Percentiles rank a stretch among this genome's conserved stretches.
Evolutionary conservation across 1,284 basidiomycete genomes (phyloP).

Genomic region (Papiliotrema laurentii): DNA sequence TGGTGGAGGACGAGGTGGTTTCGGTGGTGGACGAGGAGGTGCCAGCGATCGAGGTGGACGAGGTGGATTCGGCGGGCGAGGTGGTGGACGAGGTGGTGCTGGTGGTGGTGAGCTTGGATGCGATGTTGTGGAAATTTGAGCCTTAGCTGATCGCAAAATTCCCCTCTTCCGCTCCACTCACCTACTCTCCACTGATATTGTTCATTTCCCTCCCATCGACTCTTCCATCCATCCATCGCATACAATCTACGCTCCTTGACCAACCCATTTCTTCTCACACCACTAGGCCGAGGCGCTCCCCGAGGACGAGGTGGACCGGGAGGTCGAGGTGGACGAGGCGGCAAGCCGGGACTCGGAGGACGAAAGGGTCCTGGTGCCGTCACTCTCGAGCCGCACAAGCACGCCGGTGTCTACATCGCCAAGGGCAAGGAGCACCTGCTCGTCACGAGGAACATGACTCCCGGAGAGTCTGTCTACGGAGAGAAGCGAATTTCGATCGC

Average conservation of each 20-base stretch:
- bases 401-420: constrained; percentile 88
- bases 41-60: constrained; percentile 33
- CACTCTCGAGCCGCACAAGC: constrained; percentile 91
- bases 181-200: neutral
- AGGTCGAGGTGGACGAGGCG: constrained; percentile 51
- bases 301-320: constrained; percentile 50
- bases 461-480: constrained; percentile 96
- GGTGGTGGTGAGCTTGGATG: constrained; percentile 48
- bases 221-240: neutral
- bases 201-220: too few relatives aligned
- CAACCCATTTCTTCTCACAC: constrained; percentile 1
- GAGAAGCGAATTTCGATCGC: constrained; percentile 92
- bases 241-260: too few relatives aligned
- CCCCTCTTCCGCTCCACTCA: neutral
- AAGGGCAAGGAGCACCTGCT: constrained; percentile 91
- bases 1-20: constrained; percentile 46
- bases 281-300: constrained; percentile 33
- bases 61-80: constrained; percentile 44
- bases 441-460: constrained; percentile 96
- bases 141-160: neutral
- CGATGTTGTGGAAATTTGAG: constrained; percentile 3
- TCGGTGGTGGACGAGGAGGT: constrained; percentile 43
- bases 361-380: constrained; percentile 74
- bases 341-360: constrained; percentile 53
- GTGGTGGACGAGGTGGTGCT: constrained; percentile 40